Conservation (phyloP, 331 rosid species). For the Erythrophleum ivorense region DNA sequence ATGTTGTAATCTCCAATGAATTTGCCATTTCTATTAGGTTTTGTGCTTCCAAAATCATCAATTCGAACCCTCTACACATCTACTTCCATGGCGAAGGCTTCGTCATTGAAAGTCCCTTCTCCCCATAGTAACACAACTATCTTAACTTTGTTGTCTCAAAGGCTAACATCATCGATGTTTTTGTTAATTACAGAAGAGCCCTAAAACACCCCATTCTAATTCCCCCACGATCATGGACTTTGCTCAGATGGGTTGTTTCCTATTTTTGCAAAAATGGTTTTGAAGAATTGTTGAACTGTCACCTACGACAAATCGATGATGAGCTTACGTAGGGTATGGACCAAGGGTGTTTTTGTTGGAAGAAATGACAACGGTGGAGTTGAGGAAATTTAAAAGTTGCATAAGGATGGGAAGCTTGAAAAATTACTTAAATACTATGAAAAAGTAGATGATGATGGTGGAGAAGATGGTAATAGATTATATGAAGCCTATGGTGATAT, state of each 20-base stretch:
- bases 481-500: constrained; percentile 86
- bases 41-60: constrained; percentile 35
- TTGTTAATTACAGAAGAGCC: constrained; percentile 44
- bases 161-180: constrained; percentile 37
- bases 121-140: constrained; percentile 32
- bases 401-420: constrained; percentile 81
- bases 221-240: constrained; percentile 46
- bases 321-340: background rate
- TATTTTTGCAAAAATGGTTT: constrained; percentile 36
- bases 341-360: constrained; percentile 82
- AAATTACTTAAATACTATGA: constrained; percentile 64
- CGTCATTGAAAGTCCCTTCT: constrained; percentile 33
- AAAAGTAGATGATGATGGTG: constrained; percentile 41
- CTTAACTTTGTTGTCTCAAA: constrained; percentile 20
- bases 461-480: constrained; percentile 38
- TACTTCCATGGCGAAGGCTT: constrained; percentile 50
- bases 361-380: constrained; percentile 72
- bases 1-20: constrained; percentile 42
- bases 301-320: too few relatives aligned
- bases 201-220: constrained; percentile 46
- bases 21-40: constrained; percentile 47
- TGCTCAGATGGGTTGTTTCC: constrained; percentile 44
- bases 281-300: constrained; percentile 39
- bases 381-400: constrained; percentile 67
- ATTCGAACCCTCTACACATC: constrained; percentile 38